phyloP scores from a whole-genome alignment of 805 yeast genomes.

The Sugiyamaella mastotermitis region DNA sequence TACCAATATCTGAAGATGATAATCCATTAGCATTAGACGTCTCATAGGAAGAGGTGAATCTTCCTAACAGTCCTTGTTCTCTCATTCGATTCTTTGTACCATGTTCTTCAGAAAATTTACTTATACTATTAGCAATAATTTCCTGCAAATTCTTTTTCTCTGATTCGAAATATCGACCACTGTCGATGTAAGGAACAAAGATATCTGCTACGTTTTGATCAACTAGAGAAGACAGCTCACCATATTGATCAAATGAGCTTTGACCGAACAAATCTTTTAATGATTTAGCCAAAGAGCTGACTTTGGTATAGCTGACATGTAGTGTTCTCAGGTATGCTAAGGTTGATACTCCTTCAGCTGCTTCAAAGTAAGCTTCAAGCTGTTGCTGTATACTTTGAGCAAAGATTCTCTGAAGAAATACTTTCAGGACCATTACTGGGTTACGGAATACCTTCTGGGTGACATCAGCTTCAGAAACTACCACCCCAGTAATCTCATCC shows the following conservation, averaged over 20 bases:
- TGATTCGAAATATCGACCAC: conserved; percentile 58
- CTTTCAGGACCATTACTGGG: conserved; percentile 60
- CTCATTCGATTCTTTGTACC: conserved; percentile 27
- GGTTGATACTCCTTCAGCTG: conserved; percentile 50
- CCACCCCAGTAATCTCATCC: conserved; percentile 50
- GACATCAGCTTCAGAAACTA: conserved; percentile 66
- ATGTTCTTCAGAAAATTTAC: conserved; percentile 39
- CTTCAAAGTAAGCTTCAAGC: conserved; percentile 49
- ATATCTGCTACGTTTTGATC: conserved; percentile 71
- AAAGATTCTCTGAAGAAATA: conserved; percentile 69
- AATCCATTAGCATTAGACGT: background rate
- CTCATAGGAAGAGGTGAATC: conserved; percentile 16
- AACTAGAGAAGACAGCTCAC: conserved; percentile 40
- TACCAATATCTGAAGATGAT: background rate
- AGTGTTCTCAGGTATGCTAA: conserved; percentile 72
- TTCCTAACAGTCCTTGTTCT: conserved; percentile 23
- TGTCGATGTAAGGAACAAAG: conserved; percentile 62
- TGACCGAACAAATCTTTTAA: conserved; percentile 52
- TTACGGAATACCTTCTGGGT: conserved; percentile 66
- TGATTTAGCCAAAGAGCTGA: conserved; percentile 56
- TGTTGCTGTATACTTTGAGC: conserved; percentile 54
- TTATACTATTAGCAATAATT: conserved; percentile 35
- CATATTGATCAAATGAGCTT: conserved; percentile 31
- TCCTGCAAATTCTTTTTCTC: conserved; percentile 64
- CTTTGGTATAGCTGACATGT: conserved; percentile 55